Evolutionary conservation across 1,139 yeast genomes (phyloP), one percentile per base, ranked within the genome.

Genomic region (Geotrichum cucujoidarum): DNA sequence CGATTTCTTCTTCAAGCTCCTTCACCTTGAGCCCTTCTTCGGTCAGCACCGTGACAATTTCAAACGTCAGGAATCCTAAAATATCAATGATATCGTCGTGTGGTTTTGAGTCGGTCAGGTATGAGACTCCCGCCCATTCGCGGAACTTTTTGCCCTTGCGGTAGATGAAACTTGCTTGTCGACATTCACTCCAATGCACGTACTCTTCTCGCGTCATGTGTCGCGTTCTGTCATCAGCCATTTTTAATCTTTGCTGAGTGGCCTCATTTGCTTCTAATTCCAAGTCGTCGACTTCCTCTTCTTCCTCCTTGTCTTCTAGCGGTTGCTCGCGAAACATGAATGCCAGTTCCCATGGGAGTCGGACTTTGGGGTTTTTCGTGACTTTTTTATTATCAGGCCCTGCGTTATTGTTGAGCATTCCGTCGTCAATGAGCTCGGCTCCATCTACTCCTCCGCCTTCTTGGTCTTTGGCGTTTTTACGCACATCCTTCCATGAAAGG

Each of bases 111-210:
- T 94, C 98, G 17, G 95, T 84, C 42, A 94, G 68, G 49, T 81
- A 84, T 0, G 88, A 70, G 44, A 92, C 79, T 17, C 94, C 95
- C 6, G 95, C 94, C 98, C 98, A 92, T 62, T 92, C 99, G 61
- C 95, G 77, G 63, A 92, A 92, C 60, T 97, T 73, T 64, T 90
- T 88, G 16, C 86, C 87, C 65, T 94, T 92, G 59, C 97, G 75
- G 61, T 89, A 92, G 0, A 98, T 94, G 63, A 92, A 94, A 49
- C 95, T 83, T 1, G 98, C 98, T 65, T 92, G 98, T 56, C 99
- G 78, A 68, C 98, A 92, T 63, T 92, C 99, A 13, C 95, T 85
- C 97, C 97, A 92, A 65, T 94, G 98, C 16, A 90, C 98, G 60
- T 92, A 92, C 64, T 92, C 98, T 61, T 92, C 97, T 59, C 83